phyloP scores from a whole-genome alignment of 768 basidiomycete species.

The Fistulinella prunicolor region DNA sequence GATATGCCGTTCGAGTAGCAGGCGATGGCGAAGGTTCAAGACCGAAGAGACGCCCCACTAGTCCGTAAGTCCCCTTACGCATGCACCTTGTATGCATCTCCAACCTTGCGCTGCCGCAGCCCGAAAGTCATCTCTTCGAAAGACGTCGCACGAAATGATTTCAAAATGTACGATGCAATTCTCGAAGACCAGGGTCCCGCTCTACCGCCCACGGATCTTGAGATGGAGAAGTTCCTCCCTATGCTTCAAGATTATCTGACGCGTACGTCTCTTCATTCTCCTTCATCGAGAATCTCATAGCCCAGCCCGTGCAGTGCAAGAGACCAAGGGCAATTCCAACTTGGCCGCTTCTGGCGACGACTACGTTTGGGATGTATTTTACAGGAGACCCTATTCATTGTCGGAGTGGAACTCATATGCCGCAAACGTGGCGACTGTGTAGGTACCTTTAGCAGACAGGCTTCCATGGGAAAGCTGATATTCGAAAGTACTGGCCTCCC shows the following conservation, averaged over 20 bases:
- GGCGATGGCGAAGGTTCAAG: conserved; percentile 4
- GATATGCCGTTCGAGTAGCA: conserved; percentile 47
- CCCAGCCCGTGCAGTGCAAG: conserved; percentile 22
- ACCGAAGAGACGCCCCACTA: conserved; percentile 33
- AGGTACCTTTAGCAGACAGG: conserved; percentile 21
- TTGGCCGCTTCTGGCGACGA: conserved; percentile 39
- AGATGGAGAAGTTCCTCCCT: conserved; percentile 76
- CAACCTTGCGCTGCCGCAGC: conserved; percentile 31
- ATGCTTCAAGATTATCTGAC: conserved; percentile 73
- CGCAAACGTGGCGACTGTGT: conserved; percentile 65
- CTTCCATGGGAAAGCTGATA: neutral
- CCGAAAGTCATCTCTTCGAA: conserved; percentile 55
- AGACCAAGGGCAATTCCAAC: conserved; percentile 10
- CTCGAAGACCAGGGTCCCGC: conserved; percentile 35
- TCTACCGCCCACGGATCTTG: conserved; percentile 42
- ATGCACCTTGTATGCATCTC: neutral
- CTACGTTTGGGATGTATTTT: conserved; percentile 85
- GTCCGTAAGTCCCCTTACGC: conserved; percentile 37
- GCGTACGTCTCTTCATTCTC: conserved; percentile 39
- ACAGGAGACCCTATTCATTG: conserved; percentile 59
- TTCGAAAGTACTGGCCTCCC: conserved; percentile 61
- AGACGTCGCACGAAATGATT: conserved; percentile 43
- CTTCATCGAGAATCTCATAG: neutral
- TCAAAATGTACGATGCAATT: conserved; percentile 75
- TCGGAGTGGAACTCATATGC: conserved; percentile 58